Evolutionary conservation across 2,329 filamentous ascomycete species (phyloP).

Genomic region (Neobulgaria alba): DNA sequence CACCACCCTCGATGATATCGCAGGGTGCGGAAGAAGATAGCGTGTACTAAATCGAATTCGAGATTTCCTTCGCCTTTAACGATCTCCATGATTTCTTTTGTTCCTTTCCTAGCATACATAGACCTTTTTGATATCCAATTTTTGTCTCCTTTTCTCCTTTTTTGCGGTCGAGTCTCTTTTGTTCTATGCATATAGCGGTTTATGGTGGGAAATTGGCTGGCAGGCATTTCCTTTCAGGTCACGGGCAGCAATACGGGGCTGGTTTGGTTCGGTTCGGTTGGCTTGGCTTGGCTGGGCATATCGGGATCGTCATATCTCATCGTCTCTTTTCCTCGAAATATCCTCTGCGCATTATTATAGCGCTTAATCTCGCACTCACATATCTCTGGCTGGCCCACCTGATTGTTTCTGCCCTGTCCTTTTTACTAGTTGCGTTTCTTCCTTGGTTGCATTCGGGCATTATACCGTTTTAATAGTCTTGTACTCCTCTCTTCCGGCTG

Average conservation of each 20-base stretch:
- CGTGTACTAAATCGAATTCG: constrained; percentile 44
- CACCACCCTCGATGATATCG: constrained; percentile 63
- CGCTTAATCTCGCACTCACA: constrained; percentile 21
- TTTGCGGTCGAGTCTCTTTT: constrained; percentile 22
- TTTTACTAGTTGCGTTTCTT: constrained; percentile 15
- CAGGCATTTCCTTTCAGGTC: constrained; percentile 30
- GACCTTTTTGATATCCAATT: constrained; percentile 29
- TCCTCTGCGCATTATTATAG: constrained; percentile 14
- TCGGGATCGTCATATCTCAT: constrained; percentile 26
- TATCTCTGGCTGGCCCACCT: constrained; percentile 29
- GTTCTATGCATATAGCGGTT: constrained; percentile 28
- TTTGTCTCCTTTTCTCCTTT: constrained; percentile 24
- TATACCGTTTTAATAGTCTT: constrained; percentile 23
- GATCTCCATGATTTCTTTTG: constrained; percentile 39
- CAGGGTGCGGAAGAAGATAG: constrained; percentile 64
- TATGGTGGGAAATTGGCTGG: constrained; percentile 12
- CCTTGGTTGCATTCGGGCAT: constrained; percentile 12
- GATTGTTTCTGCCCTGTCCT: constrained; percentile 29
- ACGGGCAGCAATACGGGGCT: constrained; percentile 38
- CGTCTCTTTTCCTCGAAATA: constrained; percentile 19
- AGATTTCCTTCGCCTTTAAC: constrained; percentile 15
- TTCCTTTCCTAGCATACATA: constrained; percentile 24
- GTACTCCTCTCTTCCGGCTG: constrained; percentile 18
- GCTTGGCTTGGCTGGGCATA: constrained; percentile 24
- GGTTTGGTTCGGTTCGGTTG: constrained; percentile 24